Base-by-base conservation (phyloP, 305 asterid species). In the Coffea humblotiana region DNA sequence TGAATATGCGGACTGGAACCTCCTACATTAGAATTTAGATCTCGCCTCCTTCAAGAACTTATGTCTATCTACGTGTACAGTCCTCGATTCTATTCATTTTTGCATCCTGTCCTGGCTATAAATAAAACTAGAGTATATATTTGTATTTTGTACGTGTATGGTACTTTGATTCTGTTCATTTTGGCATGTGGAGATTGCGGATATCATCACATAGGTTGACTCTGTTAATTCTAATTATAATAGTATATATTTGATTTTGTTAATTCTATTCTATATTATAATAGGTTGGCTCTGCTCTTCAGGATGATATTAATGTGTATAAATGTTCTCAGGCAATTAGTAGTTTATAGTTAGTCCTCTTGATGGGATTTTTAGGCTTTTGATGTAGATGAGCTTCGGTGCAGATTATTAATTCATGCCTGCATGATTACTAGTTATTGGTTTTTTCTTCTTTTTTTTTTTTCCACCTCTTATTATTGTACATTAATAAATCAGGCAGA, bases 251-350 rank as follows among this genome's bases (percentile, higher is more conserved):
- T 29, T 29, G 29, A 29, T 29, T 29, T 29, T 29, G 29, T 29
- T 29, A 29, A 29, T 29, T 29, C 29, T 29, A 29, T 29, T 29
- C 29, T 29, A 29, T 29, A 29, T 29, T 29, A 29, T 29, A 29
- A 29, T 29, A 29, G 29, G 29, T 29, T 29, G 29, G 1, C 29
- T 29, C 29, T 29, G 91, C 91, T 63, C 78, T 90, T 76, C 95
- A 88, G 67, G 93, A 90, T 81, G 91, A 90, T 84, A 82, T 90
- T 6, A 29, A 29, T 29, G 85, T 88, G 47, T 88, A 92, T 8
- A 92, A 89, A 78, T 84, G 78, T 43, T 92, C 89, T 79, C 93
- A 87, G 95, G 96, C 89, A 80, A 40, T 10, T 78, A 48, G 61
- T 78, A 48, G 61, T 60, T 51, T 4, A 56, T 37, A 37, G 43